Conservation (phyloP, 2,329 filamentous ascomycete genomes). For the Pseudogymnoascus sp. region DNA sequence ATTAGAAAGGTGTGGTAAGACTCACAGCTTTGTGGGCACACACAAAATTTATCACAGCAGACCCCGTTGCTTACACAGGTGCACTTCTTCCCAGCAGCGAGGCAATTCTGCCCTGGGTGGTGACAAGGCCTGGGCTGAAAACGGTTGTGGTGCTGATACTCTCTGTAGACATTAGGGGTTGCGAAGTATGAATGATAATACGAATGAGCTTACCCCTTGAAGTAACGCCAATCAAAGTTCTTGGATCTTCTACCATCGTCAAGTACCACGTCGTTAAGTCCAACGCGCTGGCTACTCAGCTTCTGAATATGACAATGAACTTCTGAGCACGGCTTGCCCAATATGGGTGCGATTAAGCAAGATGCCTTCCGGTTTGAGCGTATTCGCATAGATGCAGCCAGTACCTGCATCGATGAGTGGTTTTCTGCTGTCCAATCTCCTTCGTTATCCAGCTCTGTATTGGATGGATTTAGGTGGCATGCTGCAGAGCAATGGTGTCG, state of each 20-base stretch:
- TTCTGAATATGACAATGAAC: background rate
- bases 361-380: background rate
- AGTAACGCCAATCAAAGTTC: background rate
- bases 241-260: background rate
- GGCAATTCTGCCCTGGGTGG: background rate
- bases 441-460: background rate
- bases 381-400: background rate
- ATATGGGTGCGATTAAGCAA: background rate
- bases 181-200: background rate
- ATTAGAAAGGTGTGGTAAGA: background rate
- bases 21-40: background rate
- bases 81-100: background rate
- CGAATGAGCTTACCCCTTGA: background rate
- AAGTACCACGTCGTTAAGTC: background rate
- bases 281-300: background rate
- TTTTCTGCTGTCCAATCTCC: background rate
- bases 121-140: background rate
- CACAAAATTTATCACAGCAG: background rate
- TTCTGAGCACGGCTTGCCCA: background rate
- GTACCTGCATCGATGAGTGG: background rate
- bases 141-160: background rate
- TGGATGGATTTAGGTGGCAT: background rate
- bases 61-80: background rate
- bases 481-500: background rate
- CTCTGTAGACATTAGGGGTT: background rate